phyloP scores from a whole-genome alignment of 2,329 filamentous ascomycete species.

The Sporothrix brasiliensis region DNA sequence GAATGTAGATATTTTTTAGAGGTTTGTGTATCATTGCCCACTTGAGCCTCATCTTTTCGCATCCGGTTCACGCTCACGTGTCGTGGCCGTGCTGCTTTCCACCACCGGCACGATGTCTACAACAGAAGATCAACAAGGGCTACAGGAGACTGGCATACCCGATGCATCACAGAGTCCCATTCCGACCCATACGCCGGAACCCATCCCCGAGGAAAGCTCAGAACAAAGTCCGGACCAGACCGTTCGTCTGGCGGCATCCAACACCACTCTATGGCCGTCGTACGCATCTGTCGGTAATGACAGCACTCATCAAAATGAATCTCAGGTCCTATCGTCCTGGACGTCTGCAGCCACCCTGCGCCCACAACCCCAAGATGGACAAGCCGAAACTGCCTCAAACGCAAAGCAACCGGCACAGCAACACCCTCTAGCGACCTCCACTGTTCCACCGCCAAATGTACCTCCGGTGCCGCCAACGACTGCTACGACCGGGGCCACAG shows the following conservation, averaged over 20 bases:
- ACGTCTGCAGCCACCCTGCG: slow-evolving; percentile 13
- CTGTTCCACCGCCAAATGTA: neutral
- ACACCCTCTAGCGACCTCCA: slow-evolving; percentile 3
- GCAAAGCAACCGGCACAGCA: neutral
- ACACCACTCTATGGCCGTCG: slow-evolving; percentile 26
- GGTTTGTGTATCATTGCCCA: neutral
- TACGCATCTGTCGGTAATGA: slow-evolving; percentile 1
- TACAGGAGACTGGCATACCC: neutral
- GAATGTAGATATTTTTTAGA: neutral
- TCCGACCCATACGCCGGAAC: neutral
- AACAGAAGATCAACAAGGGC: neutral
- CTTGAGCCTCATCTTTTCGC: neutral
- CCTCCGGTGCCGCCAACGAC: neutral
- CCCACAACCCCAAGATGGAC: neutral
- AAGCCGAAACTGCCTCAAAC: neutral
- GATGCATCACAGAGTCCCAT: neutral
- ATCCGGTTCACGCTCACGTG: neutral
- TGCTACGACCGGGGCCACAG: neutral
- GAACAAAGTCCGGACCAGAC: neutral
- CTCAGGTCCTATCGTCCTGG: slow-evolving; percentile 12
- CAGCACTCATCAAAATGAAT: slow-evolving; percentile 21
- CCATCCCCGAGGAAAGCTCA: neutral
- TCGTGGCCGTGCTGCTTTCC: neutral
- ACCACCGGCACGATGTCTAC: neutral
- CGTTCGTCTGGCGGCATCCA: slow-evolving; percentile 18